Base-by-base conservation (phyloP, 2,329 filamentous ascomycete genomes). In the Gyromitra esculenta region DNA sequence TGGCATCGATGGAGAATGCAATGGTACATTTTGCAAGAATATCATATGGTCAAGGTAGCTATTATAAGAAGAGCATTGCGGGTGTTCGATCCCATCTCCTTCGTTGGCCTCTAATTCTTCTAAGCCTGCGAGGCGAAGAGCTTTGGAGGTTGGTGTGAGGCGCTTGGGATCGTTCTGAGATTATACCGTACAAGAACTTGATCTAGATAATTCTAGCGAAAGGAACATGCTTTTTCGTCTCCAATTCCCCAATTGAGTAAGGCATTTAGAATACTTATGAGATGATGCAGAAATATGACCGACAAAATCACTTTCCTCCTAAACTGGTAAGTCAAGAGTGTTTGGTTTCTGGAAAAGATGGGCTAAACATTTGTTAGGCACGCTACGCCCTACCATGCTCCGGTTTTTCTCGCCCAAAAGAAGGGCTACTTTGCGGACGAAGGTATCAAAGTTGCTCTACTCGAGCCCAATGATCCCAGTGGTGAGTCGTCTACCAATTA, bases 161-260 rank as follows among this genome's bases (percentile, higher is more conserved):
- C 81, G 81, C 80, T 81, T 82, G 83, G 83, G 80, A 79, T 82
- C 82, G 86, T 85, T 90, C 89, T 91, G 89, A 91, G 90, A 92
- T 88, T 85, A 91, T 90, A 92, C 90, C 90, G 90, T 87, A 85
- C 57, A 86, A 86, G 87, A 92, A 93, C 91, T 92, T 92, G 91
- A 92, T 91, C 90, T 91, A 90, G 89, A 90, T 91, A 92, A 92
- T 92, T 87, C 90, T 90, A 92, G 91, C 91, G 91, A 90, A 92
- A 92, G 91, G 89, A 92, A 71, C 89, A 90, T 92, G 91, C 91
- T 91, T 91, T 88, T 89, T 89, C 87, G 66, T 85, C 83, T 83
- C 83, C 82, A 82, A 82, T 82, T 75, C 73, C 81, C 82, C 81
- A 77, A 18, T 66, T 59, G 54, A 67, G 43, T 50, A 76, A 60